These are phyloP conservation scores for Beauveria rudraprayagi DNA, from an alignment of 2,329 filamentous ascomycete genomes.

Conservation along the genomic window DNA sequence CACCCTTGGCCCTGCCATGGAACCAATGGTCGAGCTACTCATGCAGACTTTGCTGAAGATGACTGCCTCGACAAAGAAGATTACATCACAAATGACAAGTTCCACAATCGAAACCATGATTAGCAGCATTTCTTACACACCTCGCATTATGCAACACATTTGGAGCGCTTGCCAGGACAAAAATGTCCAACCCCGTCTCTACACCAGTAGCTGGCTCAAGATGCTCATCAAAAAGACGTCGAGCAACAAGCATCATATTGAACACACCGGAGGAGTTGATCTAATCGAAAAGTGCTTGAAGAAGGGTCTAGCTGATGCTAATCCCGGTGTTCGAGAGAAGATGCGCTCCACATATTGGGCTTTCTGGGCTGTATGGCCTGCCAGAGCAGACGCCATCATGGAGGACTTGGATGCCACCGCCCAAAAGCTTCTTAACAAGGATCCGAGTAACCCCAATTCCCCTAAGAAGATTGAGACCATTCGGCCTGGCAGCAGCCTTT, in stretches of 20 bases:
- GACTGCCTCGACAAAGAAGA: slow-evolving; percentile 85
- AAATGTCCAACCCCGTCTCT: slow-evolving; percentile 78
- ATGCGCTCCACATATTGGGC: slow-evolving; percentile 83
- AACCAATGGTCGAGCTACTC: slow-evolving; percentile 82
- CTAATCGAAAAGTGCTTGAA: slow-evolving; percentile 80
- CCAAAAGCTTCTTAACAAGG: slow-evolving; percentile 72
- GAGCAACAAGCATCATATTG: slow-evolving; percentile 71
- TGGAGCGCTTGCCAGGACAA: slow-evolving; percentile 81
- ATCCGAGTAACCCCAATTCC: slow-evolving; percentile 71
- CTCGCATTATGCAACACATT: slow-evolving; percentile 78
- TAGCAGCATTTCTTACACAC: slow-evolving; percentile 68
- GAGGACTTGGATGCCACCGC: slow-evolving; percentile 68
- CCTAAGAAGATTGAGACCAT: slow-evolving; percentile 45
- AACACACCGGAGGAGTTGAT: slow-evolving; percentile 77
- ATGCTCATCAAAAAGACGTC: slow-evolving; percentile 71
- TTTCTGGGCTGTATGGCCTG: slow-evolving; percentile 70
- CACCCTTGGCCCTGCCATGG: slow-evolving; percentile 68
- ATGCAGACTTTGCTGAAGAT: slow-evolving; percentile 87
- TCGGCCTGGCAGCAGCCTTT: slow-evolving; percentile 52
- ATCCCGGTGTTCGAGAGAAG: slow-evolving; percentile 80
- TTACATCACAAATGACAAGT: slow-evolving; percentile 78
- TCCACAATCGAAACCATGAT: slow-evolving; percentile 73
- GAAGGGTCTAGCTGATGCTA: slow-evolving; percentile 81
- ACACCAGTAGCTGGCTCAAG: slow-evolving; percentile 73
- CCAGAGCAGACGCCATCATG: slow-evolving; percentile 71